Conservation (phyloP, 495 filamentous ascomycete genomes). For the Apodospora peruviana region DNA sequence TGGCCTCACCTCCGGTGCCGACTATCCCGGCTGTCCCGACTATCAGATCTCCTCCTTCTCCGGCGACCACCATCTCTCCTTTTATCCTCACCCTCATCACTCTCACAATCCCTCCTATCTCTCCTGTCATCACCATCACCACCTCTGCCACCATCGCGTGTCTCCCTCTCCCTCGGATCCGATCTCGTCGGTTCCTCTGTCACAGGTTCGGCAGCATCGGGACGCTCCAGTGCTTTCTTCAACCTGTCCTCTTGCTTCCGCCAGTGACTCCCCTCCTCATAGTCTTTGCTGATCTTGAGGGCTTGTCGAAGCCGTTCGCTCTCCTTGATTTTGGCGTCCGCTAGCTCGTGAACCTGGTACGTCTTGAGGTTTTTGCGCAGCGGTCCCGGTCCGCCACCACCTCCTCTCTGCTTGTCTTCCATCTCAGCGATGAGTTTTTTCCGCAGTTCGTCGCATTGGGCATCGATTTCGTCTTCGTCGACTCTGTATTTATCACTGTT, state of each 20-base stretch:
- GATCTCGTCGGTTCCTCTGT: background rate
- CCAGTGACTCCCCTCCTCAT: constrained; percentile 81
- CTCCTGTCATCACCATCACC: background rate
- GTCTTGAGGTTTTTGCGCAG: constrained; percentile 61
- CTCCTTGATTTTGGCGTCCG: constrained; percentile 94
- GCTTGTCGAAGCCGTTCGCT: constrained; percentile 84
- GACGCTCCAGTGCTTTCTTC: constrained; percentile 43
- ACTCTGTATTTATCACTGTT: constrained; percentile 37
- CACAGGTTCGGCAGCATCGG: too few species aligned
- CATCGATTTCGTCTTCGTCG: constrained; percentile 76
- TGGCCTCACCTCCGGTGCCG: too few species aligned
- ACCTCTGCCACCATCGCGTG: background rate
- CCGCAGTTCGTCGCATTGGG: constrained; percentile 56
- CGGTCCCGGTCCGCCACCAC: constrained; percentile 18
- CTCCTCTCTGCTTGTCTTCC: constrained; percentile 30
- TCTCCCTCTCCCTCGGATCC: background rate
- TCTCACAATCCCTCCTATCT: background rate
- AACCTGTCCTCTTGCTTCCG: constrained; percentile 65
- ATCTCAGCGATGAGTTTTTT: constrained; percentile 56
- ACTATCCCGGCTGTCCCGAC: background rate
- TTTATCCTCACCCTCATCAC: background rate
- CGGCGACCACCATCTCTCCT: background rate
- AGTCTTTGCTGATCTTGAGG: constrained; percentile 80
- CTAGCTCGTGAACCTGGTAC: constrained; percentile 94
- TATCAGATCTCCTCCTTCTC: background rate